phyloP scores from a whole-genome alignment of 106 monocot genomes.

The Vanilla planifolia region DNA sequence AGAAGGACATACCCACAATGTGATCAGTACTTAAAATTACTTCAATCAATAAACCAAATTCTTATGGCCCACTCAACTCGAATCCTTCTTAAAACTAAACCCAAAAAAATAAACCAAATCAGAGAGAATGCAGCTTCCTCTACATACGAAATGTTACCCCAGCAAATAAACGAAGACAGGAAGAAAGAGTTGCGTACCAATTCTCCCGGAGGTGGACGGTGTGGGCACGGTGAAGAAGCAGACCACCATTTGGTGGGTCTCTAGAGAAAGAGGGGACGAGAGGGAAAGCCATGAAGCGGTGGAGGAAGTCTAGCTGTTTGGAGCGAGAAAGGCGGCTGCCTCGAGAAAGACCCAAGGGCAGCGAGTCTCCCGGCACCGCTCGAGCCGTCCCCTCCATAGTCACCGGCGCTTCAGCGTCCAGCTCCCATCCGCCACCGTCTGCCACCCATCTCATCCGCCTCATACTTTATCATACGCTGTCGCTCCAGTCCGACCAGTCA shows the following conservation, averaged over 20 bases:
- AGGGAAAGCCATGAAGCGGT: constrained; percentile 91
- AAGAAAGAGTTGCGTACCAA: constrained; percentile 31
- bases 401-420: constrained; percentile 69
- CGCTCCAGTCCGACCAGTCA: no score
- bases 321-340: constrained; percentile 64
- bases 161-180: neutral
- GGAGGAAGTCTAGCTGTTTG: constrained; percentile 95
- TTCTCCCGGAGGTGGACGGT: constrained; percentile 25
- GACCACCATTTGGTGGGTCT: constrained; percentile 12
- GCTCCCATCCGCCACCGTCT: constrained; percentile 63
- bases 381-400: constrained; percentile 77
- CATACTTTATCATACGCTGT: constrained; percentile 18
- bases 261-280: constrained; percentile 67
- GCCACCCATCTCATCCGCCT: constrained; percentile 52
- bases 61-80: neutral
- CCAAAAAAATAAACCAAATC: neutral
- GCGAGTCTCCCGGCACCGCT: constrained; percentile 61
- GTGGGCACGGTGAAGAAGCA: constrained; percentile 17
- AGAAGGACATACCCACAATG: neutral
- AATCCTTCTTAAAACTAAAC: constrained; percentile 1
- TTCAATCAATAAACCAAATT: neutral
- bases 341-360: constrained; percentile 72
- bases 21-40: neutral
- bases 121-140: neutral
- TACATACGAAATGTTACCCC: neutral